Evolutionary conservation across 1,284 basidiomycete genomes (phyloP), one percentile per base, ranked within the genome.

Genomic region (Boletus putidus): DNA sequence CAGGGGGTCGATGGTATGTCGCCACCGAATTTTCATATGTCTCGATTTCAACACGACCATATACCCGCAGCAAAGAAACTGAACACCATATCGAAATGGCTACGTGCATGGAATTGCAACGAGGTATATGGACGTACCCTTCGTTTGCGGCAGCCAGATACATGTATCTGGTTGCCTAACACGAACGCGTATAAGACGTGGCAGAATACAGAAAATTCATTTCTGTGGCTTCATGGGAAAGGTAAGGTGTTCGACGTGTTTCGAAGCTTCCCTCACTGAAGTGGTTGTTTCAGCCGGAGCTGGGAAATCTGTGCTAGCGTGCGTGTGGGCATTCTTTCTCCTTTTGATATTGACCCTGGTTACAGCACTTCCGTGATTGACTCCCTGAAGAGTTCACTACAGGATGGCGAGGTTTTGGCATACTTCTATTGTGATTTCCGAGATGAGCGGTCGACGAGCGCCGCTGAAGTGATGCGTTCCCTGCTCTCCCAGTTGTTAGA

Each of bases 231-330:
- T 18, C 49, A 59, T 20, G 62, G 63, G 2, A 67, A 67, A 51
- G 20, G 58, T 64, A 44, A 10, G 5, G 16, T 27, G 12, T 16
- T 37, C 0, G 11, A 23, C 4, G 1, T 1, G 2, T 25, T 20
- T 43, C 10, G 2, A 9, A 3, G 1, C 9, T 47, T 45, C 8
- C 4, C 3, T 57, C 20, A 3, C 12, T 51, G 3, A 62, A 0
- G 3, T 10, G 2, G 2, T 18, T 37, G 1, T 25, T 9, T 31
- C 10, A 62, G 55, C 58, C 3, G 65, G 57, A 1, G 57, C 54
- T 0, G 68, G 65, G 20, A 67, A 67, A 18, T 66, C 65, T 9
- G 66, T 69, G 5, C 14, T 69, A 18, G 55, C 63, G 68, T 69
- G 25, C 11, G 66, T 55, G 4, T 20, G 10, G 6, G 20, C 1